Base-by-base conservation (phyloP, 2,329 filamentous ascomycete genomes). In the Dactylella cylindrospora region DNA sequence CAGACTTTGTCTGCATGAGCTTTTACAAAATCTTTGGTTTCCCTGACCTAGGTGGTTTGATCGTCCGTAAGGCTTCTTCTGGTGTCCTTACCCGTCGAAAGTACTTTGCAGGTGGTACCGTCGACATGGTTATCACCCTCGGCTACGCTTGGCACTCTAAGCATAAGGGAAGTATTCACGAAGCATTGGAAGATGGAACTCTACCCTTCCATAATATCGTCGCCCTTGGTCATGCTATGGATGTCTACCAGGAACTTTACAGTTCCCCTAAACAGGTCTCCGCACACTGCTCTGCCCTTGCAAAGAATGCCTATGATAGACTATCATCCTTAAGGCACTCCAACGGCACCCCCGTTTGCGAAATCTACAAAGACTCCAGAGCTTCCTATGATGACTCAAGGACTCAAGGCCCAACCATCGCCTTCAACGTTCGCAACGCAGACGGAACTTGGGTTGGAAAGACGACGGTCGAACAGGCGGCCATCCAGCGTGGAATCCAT, bases 51-150 rank as follows among this genome's bases (percentile, higher is more conserved):
- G 82, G 82, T 3, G 81, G 78, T 0, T 70, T 85, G 7, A 74
- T 85, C 23, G 78, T 84, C 7, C 76, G 80, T 13, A 76, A 76
- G 66, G 73, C 75, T 8, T 80, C 83, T 0, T 78, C 78, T 0
- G 76, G 81, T 61, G 76, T 82, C 46, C 76, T 80, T 35, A 77
- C 75, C 45, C 74, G 76, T 50, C 75, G 81, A 32, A 78, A 75
- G 61, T 87, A 84, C 68, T 86, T 87, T 68, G 84, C 83, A 15
- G 84, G 84, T 22, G 84, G 84, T 7, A 86, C 84, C 1, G 80
- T 83, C 29, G 77, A 79, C 44, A 80, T 83, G 76, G 78, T 84
- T 20, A 77, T 78, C 4, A 74, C 77, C 9, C 22, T 53, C 15
- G 76, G 75, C 12, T 71, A 74, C n/a, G 72, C 73, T 3, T 84